phyloP scores from a whole-genome alignment of 2,329 filamentous ascomycete species.

The Rosellinia necatrix region DNA sequence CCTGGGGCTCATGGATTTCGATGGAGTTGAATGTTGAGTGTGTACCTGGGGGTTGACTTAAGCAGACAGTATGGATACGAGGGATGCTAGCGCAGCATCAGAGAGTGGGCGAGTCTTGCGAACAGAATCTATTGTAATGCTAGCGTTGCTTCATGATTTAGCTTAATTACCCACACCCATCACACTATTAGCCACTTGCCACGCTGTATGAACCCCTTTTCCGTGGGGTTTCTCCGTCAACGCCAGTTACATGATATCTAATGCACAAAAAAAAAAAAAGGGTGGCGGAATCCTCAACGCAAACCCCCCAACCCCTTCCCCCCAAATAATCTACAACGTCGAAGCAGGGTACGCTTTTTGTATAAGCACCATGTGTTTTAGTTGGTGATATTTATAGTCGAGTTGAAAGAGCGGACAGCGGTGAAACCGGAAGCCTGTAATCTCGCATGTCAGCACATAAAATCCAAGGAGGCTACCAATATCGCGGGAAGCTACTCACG shows the following conservation, averaged over 20 bases:
- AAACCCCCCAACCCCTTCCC: no score
- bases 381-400: constrained; percentile 28
- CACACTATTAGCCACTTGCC: background rate
- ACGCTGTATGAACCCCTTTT: background rate
- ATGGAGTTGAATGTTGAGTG: no score
- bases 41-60: background rate
- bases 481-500: constrained; percentile 28
- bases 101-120: constrained; percentile 5
- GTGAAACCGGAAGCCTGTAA: constrained; percentile 36
- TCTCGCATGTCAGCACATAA: constrained; percentile 6
- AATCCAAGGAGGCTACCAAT: background rate
- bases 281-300: background rate
- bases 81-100: background rate
- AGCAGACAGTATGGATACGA: background rate
- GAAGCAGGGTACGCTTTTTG: background rate
- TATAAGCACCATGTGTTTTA: background rate
- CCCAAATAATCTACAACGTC: no score
- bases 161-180: constrained; percentile 4
- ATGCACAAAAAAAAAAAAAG: constrained; percentile 1
- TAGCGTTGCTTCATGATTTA: constrained; percentile 7
- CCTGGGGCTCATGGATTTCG: background rate
- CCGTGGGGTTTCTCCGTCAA: background rate
- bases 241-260: constrained; percentile 4
- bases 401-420: constrained; percentile 23
- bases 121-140: constrained; percentile 16